Evolutionary conservation across 345 rosid genomes (phyloP).

Genomic region (Angophora floribunda): DNA sequence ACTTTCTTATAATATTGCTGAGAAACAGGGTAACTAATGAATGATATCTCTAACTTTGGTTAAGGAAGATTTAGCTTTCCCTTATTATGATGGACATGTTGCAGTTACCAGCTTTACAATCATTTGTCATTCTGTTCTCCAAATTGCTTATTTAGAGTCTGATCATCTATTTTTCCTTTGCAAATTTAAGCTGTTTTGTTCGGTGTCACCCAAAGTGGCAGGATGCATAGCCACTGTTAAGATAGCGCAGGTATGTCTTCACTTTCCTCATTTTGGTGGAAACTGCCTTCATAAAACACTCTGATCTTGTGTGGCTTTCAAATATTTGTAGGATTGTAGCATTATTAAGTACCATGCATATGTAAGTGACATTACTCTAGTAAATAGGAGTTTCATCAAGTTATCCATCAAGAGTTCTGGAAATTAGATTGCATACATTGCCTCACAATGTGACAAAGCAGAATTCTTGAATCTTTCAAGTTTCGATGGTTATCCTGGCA

Average conservation of each 20-base stretch:
- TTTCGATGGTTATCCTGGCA: background rate
- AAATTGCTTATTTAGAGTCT: background rate
- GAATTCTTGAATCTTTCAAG: background rate
- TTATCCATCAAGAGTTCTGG: background rate
- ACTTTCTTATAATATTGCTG: background rate
- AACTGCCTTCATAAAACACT: background rate
- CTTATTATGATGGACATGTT: background rate
- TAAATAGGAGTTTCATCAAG: background rate
- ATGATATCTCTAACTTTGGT: background rate
- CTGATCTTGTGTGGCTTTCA: background rate
- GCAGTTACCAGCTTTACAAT: background rate
- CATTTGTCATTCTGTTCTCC: background rate
- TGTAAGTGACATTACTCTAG: background rate
- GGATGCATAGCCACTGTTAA: constrained; percentile 71
- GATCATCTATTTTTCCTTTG: background rate
- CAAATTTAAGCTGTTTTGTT: constrained; percentile 48
- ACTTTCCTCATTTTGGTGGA: background rate
- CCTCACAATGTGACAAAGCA: background rate
- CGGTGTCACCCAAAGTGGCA: constrained; percentile 41
- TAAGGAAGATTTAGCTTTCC: background rate
- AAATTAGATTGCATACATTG: background rate
- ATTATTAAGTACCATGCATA: background rate
- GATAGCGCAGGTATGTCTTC: constrained; percentile 75
- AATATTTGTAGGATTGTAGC: background rate
- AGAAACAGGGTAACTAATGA: background rate